Conservation (phyloP, 176 grass and related monocot genomes). For the Avena atlantica region DNA sequence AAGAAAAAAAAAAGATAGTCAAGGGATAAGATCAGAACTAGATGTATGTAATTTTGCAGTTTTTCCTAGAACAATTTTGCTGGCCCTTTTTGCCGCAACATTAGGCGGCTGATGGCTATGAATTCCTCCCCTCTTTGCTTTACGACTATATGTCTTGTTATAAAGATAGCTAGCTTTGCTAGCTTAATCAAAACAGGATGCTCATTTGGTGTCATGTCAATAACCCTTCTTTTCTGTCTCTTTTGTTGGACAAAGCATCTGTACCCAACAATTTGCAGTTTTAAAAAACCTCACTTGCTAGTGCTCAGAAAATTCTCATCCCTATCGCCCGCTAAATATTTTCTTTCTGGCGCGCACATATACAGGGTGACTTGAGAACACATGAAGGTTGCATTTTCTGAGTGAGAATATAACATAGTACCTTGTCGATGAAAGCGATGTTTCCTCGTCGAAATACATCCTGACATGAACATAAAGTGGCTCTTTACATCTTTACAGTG, state of each 20-base stretch:
- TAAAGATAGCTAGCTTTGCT: constrained; percentile 65
- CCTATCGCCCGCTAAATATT: background rate
- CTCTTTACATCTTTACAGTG: background rate
- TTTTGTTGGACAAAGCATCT: constrained; percentile 53
- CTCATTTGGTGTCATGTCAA: constrained; percentile 59
- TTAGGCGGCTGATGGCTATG: constrained; percentile 45
- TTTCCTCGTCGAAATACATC: constrained; percentile 53
- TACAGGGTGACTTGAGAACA: background rate
- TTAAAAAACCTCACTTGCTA: constrained; percentile 38
- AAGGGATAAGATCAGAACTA: background rate
- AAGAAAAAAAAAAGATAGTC: background rate
- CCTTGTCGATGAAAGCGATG: constrained; percentile 38
- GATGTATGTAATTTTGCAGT: constrained; percentile 4
- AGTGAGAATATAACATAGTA: constrained; percentile 22
- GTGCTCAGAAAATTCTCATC: constrained; percentile 46
- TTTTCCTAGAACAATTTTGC: background rate
- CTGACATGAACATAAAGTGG: constrained; percentile 25
- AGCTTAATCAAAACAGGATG: constrained; percentile 57
- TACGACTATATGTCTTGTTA: constrained; percentile 53
- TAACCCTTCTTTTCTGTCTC: constrained; percentile 37
- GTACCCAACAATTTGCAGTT: constrained; percentile 55
- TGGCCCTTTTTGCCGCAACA: constrained; percentile 5
- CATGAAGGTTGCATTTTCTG: background rate
- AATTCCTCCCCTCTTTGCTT: constrained; percentile 50
- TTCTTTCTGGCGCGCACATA: background rate